Evolutionary conservation across 1,284 basidiomycete species (phyloP).

Genomic region (Moesziomyces sp.): DNA sequence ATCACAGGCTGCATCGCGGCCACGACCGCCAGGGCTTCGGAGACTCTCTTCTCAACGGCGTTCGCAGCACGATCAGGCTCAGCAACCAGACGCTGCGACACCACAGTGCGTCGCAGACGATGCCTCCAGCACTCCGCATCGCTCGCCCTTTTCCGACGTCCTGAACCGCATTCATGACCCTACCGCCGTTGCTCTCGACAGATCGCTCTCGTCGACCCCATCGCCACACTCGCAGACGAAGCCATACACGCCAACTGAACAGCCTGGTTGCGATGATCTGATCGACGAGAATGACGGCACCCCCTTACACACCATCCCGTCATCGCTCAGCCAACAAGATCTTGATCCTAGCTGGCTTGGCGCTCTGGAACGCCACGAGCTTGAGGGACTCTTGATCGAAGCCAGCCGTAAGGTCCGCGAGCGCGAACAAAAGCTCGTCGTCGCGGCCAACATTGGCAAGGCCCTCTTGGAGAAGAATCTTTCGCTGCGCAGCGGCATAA

Average conservation of each 20-base stretch:
- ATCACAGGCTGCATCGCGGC: slow-evolving; percentile 3
- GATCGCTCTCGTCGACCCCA: no score
- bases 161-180: slow-evolving; percentile 5
- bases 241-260: no score
- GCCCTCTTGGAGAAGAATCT: slow-evolving; percentile 62
- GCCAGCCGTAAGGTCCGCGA: slow-evolving; percentile 58
- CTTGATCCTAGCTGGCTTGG: slow-evolving; percentile 49
- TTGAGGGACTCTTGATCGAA: slow-evolving; percentile 54
- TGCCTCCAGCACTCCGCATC: neutral
- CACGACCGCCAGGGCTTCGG: slow-evolving; percentile 11
- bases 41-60: neutral
- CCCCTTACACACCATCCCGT: neutral
- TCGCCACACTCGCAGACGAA: no score
- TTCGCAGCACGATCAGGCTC: slow-evolving; percentile 2
- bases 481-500: slow-evolving; percentile 50
- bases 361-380: slow-evolving; percentile 51
- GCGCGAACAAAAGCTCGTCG: slow-evolving; percentile 55
- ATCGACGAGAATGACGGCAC: no score
- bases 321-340: slow-evolving; percentile 13
- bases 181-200: neutral
- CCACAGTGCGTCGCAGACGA: neutral
- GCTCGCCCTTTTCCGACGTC: slow-evolving; percentile 16
- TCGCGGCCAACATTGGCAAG: slow-evolving; percentile 61
- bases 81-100: slow-evolving; percentile 1
- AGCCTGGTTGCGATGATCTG: no score